A percentile compares a stretch with the other conserved stretches of the same genome.
Conservation (phyloP, 306 rosid genomes). For the Prosopis cineraria region DNA sequence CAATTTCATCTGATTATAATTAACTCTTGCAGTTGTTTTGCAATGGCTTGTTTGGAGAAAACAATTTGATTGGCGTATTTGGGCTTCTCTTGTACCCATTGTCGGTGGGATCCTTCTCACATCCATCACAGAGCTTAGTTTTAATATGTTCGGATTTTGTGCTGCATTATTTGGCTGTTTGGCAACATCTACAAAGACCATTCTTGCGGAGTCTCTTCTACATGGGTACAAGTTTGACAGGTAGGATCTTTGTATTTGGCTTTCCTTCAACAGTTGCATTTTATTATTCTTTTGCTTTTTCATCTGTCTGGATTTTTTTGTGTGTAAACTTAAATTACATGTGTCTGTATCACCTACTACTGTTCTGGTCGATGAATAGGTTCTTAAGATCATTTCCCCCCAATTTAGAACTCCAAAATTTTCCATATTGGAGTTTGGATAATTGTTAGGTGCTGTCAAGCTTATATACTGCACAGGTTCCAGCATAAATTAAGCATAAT, state of each 20-base stretch:
- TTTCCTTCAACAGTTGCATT: not conserved
- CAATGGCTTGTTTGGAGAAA: conserved; percentile 98
- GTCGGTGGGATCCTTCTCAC: conserved; percentile 98
- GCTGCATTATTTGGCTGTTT: conserved; percentile 97
- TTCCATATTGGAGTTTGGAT: not conserved
- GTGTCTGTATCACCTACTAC: not conserved
- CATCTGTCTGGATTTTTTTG: not conserved
- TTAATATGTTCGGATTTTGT: conserved; percentile 85
- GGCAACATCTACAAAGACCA: conserved; percentile 96
- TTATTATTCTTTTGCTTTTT: not conserved
- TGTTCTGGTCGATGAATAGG: not conserved
- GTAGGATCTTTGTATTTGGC: conserved; percentile 42
- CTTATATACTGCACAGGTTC: not conserved
- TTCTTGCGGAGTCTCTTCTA: conserved; percentile 88
- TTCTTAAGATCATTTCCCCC: not conserved
- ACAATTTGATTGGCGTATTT: conserved; percentile 85
- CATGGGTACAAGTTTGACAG: conserved; percentile 98
- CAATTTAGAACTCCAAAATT: not conserved
- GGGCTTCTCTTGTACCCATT: conserved; percentile 91
- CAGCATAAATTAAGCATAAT: not conserved
- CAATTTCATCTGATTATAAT: conserved; percentile 41
- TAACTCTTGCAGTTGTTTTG: conserved; percentile 64
- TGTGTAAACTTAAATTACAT: not conserved
- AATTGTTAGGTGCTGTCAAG: conserved; percentile 6
- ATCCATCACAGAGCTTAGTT: conserved; percentile 91